These are phyloP conservation scores for Tolypocladium capitatum DNA, from an alignment of 2,329 filamentous ascomycete genomes.

Conservation along the genomic window DNA sequence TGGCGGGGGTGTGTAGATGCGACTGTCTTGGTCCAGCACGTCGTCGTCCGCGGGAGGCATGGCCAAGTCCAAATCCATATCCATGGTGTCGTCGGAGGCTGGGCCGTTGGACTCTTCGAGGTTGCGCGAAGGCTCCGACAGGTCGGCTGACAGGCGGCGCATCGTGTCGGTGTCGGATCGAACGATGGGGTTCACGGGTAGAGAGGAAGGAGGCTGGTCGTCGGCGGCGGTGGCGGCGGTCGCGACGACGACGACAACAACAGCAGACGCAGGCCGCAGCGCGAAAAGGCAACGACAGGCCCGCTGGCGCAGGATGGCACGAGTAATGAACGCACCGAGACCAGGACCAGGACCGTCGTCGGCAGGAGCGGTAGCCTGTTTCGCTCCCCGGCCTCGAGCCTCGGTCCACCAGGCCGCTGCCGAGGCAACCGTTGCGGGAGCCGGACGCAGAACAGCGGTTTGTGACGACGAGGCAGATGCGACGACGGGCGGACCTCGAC, in stretches of 20 bases:
- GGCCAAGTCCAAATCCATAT: constrained; percentile 21
- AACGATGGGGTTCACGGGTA: not conserved
- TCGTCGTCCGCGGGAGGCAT: constrained; percentile 26
- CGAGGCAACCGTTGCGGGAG: too few relatives aligned
- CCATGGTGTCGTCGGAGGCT: constrained; percentile 16
- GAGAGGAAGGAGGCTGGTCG: not conserved
- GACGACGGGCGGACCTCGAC: not conserved
- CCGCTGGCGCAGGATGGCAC: not conserved
- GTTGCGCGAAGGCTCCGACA: constrained; percentile 28
- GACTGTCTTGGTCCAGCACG: constrained; percentile 19
- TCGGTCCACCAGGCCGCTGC: too few relatives aligned
- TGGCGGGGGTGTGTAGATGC: constrained; percentile 50
- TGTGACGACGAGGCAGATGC: too few relatives aligned
- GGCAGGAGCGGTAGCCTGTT: not conserved
- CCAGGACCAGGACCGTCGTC: not conserved
- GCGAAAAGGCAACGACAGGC: not conserved
- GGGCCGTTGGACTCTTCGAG: constrained; percentile 20
- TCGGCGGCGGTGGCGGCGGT: not conserved
- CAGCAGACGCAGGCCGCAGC: not conserved
- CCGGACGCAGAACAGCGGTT: too few relatives aligned
- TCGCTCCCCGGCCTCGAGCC: not conserved
- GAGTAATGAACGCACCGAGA: not conserved
- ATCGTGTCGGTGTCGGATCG: constrained; percentile 16
- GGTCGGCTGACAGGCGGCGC: constrained; percentile 27
- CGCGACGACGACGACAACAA: not conserved